phyloP scores from a whole-genome alignment of 2,329 filamentous ascomycete species.

The Metarhizium rileyi region DNA sequence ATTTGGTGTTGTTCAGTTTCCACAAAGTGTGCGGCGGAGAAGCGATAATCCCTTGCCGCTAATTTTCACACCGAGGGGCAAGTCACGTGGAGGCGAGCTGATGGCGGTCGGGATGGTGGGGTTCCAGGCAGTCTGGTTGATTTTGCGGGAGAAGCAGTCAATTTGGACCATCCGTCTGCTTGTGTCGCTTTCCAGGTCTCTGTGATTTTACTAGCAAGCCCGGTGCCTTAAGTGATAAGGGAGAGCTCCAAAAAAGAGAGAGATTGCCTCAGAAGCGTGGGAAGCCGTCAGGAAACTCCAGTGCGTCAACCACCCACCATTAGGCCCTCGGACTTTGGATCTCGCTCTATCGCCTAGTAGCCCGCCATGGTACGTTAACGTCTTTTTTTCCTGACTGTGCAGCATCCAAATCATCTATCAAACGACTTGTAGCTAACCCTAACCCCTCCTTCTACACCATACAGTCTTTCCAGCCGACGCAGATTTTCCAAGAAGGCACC shows the following conservation, averaged over 20 bases:
- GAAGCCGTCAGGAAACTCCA: conserved; percentile 9
- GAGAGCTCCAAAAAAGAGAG: conserved; percentile 16
- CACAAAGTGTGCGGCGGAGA: conserved; percentile 32
- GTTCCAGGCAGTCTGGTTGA: not conserved
- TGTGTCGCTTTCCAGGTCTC: too few relatives aligned
- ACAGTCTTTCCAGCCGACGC: conserved; percentile 72
- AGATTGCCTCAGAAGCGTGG: conserved; percentile 14
- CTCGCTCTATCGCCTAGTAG: conserved; percentile 1
- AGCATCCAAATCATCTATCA: not conserved
- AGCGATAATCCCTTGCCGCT: conserved; percentile 27
- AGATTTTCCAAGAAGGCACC: conserved; percentile 96
- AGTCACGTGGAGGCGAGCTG: conserved; percentile 27
- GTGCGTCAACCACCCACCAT: conserved; percentile 6
- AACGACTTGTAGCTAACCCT: not conserved
- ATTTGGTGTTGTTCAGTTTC: conserved; percentile 29
- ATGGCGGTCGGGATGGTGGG: conserved; percentile 2
- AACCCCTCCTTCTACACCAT: conserved; percentile 5
- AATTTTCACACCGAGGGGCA: conserved; percentile 25
- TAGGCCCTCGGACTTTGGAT: conserved; percentile 1
- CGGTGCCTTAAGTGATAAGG: conserved; percentile 5
- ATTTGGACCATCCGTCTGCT: too few relatives aligned
- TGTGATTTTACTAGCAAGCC: too few relatives aligned
- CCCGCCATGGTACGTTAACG: conserved; percentile 2
- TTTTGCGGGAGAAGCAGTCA: not conserved
- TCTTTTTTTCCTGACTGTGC: not conserved